Percentiles rank a stretch among this genome's conserved stretches.
These are phyloP conservation scores for Colletotrichum spinosum DNA, from an alignment of 2,329 filamentous ascomycete genomes.

Conservation along the genomic window DNA sequence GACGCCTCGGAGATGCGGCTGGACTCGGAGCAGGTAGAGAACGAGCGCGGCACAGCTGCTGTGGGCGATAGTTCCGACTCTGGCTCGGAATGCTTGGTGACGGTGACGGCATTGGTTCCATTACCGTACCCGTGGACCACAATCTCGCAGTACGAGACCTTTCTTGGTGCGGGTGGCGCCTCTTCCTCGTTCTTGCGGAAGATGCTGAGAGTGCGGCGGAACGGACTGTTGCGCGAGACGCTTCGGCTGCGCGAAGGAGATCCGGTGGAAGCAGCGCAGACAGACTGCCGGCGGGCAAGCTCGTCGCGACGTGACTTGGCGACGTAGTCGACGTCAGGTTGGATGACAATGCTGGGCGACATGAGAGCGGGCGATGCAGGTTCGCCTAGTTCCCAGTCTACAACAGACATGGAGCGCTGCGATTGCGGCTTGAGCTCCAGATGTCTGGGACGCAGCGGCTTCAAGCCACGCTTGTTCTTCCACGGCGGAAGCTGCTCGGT, in stretches of 20 bases:
- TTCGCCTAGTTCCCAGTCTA: constrained; percentile 12
- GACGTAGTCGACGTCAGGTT: constrained; percentile 68
- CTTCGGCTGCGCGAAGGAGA: constrained; percentile 43
- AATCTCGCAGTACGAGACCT: constrained; percentile 60
- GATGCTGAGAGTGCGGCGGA: constrained; percentile 49
- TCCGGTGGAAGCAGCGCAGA: constrained; percentile 12
- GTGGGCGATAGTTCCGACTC: background rate
- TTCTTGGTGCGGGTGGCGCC: constrained; percentile 16
- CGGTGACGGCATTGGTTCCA: constrained; percentile 56
- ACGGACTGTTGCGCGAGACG: constrained; percentile 40
- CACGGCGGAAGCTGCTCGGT: constrained; percentile 59
- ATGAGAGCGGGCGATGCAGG: constrained; percentile 10
- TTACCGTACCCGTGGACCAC: constrained; percentile 66
- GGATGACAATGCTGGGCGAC: constrained; percentile 52
- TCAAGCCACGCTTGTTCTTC: constrained; percentile 48
- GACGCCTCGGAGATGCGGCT: constrained; percentile 40
- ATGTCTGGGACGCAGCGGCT: constrained; percentile 45
- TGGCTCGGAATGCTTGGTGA: constrained; percentile 9
- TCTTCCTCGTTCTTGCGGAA: constrained; percentile 41
- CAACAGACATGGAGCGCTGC: constrained; percentile 35
- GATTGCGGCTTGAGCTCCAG: constrained; percentile 40
- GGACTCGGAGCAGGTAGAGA: constrained; percentile 39
- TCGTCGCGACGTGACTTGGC: constrained; percentile 51
- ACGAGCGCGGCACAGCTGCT: constrained; percentile 30
- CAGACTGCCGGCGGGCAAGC: constrained; percentile 30